Evolutionary conservation across 1,284 basidiomycete genomes (phyloP), one percentile per base, ranked within the genome.

Genomic region (Sanguinoderma infundibulare): DNA sequence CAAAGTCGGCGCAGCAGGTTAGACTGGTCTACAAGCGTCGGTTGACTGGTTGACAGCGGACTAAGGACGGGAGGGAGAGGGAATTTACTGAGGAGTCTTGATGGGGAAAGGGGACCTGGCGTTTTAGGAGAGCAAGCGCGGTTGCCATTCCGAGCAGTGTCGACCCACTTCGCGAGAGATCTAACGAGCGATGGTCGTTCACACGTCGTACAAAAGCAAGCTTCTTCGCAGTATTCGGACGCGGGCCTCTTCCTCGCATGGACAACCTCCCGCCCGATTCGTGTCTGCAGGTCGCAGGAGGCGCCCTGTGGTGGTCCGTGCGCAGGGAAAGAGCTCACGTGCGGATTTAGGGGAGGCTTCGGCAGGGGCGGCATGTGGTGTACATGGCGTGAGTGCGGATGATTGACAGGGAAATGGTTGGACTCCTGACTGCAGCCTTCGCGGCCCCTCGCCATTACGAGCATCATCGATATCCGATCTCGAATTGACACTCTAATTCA

Each of bases 381-480:
- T 57, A 57, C 59, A 55, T 61, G 55, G 61, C 61, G 57, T 59
- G 58, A 50, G 50, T 24, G 42, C 20, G 47, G 54, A 34, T 32
- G 61, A 55, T 52, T 55, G 62, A 44, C 34, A 55, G 44, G 55
- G 55, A 39, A 53, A 36, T 47, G 51, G 34, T 49, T 50, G 42
- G 20, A 42, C 32, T 53, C 47, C 42, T 59, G 57, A 42, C 58
- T 60, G 55, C 44, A 42, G 53, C 54, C 55, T 55, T 50, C 34
- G 49, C 49, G 49, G 42, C 42, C 61, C 42, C 42, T 46, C 42
- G 55, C 59, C 63, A 60, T 63, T 60, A 57, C 61, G 62, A 63
- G 62, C 58, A 60, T 63, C 62, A 63, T 63, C 62, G 62, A 63
- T 63, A 63, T 57, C 62, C 62, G 62, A 63, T 49, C 59, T 57